Percentiles rank a stretch among this genome's conserved stretches.
These are phyloP conservation scores for Citrus sp. DNA, from an alignment of 345 rosid species.

Conservation along the genomic window DNA sequence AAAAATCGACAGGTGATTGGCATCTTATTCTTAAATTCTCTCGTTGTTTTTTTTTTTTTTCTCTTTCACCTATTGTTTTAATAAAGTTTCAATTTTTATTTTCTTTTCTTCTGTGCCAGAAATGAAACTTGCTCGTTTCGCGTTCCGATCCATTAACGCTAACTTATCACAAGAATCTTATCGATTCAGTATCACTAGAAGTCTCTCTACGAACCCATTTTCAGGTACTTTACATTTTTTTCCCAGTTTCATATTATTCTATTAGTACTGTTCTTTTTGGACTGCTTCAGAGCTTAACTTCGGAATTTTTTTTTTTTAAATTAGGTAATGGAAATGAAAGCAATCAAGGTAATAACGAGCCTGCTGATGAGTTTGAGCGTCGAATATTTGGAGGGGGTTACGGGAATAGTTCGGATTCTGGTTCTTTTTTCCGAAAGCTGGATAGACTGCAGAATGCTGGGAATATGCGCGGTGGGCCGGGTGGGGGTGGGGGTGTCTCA, in stretches of 20 bases:
- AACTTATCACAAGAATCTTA: conserved; percentile 13
- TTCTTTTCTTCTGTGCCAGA: not conserved
- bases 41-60: not conserved
- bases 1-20: not conserved
- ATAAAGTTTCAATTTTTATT: not conserved
- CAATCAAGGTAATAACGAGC: conserved; percentile 19
- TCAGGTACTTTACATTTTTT: conserved; percentile 21
- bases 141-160: conserved; percentile 24
- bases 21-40: not conserved
- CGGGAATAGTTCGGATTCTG: conserved; percentile 21
- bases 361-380: conserved; percentile 36
- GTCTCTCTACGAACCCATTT: conserved; percentile 29
- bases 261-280: not conserved
- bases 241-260: not conserved
- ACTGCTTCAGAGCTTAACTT: not conserved
- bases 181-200: conserved; percentile 22
- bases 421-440: conserved; percentile 34
- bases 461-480: conserved; percentile 3
- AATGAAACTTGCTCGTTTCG: conserved; percentile 35
- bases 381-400: conserved; percentile 33
- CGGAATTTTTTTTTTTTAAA: not conserved
- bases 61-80: not conserved
- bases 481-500: not conserved
- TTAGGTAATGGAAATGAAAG: conserved; percentile 10
- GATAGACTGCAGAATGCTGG: conserved; percentile 27